These are phyloP conservation scores for Hemileccinum rubropunctum DNA, from an alignment of 768 basidiomycete genomes.

Conservation along the genomic window DNA sequence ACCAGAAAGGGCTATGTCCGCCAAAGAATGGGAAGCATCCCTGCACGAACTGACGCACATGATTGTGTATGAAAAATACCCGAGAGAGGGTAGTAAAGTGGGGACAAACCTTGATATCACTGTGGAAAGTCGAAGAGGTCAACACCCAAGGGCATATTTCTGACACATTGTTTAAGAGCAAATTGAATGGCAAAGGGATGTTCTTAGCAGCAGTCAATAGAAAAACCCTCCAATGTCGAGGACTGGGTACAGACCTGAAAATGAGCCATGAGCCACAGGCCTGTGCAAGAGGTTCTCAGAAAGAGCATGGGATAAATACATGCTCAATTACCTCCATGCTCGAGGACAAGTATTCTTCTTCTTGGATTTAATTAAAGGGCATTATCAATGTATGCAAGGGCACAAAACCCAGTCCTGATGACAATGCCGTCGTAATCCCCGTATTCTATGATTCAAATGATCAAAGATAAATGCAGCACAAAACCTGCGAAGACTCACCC, in stretches of 20 bases:
- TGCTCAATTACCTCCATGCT: conserved; percentile 7
- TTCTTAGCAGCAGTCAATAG: background rate
- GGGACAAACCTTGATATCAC: conserved; percentile 5
- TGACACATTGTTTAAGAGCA: background rate
- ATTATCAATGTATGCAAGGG: conserved; percentile 17
- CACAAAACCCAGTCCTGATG: conserved; percentile 11
- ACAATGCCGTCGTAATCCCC: conserved; percentile 11
- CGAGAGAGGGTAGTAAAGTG: background rate
- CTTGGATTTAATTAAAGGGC: conserved; percentile 13
- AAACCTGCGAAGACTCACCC: background rate
- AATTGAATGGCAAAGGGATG: conserved; percentile 7
- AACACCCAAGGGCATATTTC: conserved; percentile 9
- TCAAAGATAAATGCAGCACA: background rate
- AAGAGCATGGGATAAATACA: background rate
- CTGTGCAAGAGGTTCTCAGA: background rate
- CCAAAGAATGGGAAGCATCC: conserved; percentile 18
- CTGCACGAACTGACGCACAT: conserved; percentile 6
- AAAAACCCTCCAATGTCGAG: background rate
- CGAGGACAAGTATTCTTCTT: conserved; percentile 17
- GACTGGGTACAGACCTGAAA: conserved; percentile 2
- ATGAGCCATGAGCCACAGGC: conserved; percentile 11
- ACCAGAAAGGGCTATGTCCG: conserved; percentile 16
- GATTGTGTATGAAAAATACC: background rate
- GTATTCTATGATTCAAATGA: background rate
- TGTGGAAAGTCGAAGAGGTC: conserved; percentile 1